Evolutionary conservation across 495 filamentous ascomycete genomes (phyloP).

Genomic region (Thermothielavioides terrestris): DNA sequence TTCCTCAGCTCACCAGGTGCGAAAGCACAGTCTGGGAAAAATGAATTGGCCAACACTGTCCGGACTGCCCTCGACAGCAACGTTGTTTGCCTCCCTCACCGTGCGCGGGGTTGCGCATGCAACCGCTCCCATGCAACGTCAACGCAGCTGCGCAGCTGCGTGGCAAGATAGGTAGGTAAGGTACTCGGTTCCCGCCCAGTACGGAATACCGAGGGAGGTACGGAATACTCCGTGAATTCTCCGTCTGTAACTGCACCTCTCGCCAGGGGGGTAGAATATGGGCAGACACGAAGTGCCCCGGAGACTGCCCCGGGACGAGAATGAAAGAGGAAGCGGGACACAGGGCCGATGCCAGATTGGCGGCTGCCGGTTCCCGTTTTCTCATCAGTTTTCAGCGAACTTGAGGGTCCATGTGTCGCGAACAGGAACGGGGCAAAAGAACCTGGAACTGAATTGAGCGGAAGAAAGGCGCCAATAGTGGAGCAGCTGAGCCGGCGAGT

Average conservation of each 20-base stretch:
- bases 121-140: neutral
- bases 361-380: constrained; percentile 1
- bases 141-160: neutral
- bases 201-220: too few species aligned
- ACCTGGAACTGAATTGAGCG: neutral
- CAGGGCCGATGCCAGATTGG: too few species aligned
- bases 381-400: neutral
- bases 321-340: too few species aligned
- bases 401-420: neutral
- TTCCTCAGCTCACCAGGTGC: too few species aligned
- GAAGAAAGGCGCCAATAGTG: constrained; percentile 1
- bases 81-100: neutral
- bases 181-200: neutral
- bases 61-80: neutral
- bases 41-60: too few species aligned
- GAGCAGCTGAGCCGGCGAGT: too few species aligned
- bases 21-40: too few species aligned
- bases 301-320: too few species aligned
- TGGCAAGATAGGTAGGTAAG: neutral
- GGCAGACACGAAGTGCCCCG: too few species aligned
- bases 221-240: too few species aligned
- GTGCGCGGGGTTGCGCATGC: neutral
- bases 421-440: neutral
- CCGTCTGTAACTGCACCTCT: neutral
- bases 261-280: too few species aligned